Conservation (phyloP, 164 flowering plant species). For the Santalum album region DNA sequence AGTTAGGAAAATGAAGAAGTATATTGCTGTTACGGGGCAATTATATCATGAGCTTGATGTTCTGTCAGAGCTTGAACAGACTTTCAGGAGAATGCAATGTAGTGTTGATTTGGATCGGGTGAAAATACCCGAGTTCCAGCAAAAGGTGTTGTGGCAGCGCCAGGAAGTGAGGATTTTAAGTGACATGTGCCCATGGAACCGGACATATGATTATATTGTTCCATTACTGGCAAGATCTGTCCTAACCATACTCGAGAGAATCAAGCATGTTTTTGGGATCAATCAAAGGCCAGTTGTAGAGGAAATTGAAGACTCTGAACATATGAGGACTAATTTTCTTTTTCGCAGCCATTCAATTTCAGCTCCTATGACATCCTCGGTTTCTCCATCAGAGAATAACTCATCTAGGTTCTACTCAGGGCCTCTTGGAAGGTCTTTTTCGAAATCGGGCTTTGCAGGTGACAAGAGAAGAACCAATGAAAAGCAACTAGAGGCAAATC, state of each 20-base stretch:
- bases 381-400: conserved; percentile 29
- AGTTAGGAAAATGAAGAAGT: conserved; percentile 56
- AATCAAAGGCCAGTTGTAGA: conserved; percentile 13
- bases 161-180: conserved; percentile 45
- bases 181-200: conserved; percentile 49
- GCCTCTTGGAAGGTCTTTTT: conserved; percentile 24
- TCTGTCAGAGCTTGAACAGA: conserved; percentile 54
- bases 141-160: conserved; percentile 48
- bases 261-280: conserved; percentile 29
- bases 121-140: conserved; percentile 44
- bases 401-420: conserved; percentile 17
- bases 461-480: conserved; percentile 12
- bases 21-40: conserved; percentile 37
- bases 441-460: conserved; percentile 18
- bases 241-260: conserved; percentile 39
- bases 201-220: conserved; percentile 40
- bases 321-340: conserved; percentile 5
- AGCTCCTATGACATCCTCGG: conserved; percentile 18
- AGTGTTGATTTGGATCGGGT: conserved; percentile 19
- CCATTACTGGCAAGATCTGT: conserved; percentile 41
- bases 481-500: conserved; percentile 12
- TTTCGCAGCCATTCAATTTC: conserved; percentile 36
- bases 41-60: conserved; percentile 53
- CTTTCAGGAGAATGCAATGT: conserved; percentile 41
- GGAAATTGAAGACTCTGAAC: conserved; percentile 4